Evolutionary conservation across 1,284 basidiomycete genomes (phyloP).

Genomic region (Microbotryum violaceum): DNA sequence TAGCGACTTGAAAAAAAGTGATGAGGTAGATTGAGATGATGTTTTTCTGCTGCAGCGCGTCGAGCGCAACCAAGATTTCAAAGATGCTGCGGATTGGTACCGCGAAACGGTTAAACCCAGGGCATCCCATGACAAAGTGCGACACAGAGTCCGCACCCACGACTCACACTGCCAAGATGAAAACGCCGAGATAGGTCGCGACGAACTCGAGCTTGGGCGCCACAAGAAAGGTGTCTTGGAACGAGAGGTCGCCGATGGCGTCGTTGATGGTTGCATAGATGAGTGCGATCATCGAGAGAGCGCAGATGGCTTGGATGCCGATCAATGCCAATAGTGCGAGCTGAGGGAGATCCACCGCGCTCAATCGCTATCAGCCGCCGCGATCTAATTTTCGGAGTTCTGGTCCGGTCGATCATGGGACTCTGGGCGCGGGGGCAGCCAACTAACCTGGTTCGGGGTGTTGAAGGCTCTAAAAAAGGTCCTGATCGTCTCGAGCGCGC

Average conservation of each 20-base stretch:
- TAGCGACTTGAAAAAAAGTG: conserved; percentile 31
- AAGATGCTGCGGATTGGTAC: conserved; percentile 15
- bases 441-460: conserved; percentile 22
- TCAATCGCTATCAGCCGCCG: not conserved
- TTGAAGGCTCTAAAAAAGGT: conserved; percentile 17
- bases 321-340: conserved; percentile 24
- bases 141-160: not conserved
- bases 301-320: conserved; percentile 12
- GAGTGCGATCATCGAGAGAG: conserved; percentile 24
- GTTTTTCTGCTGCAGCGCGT: conserved; percentile 34
- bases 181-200: conserved; percentile 28
- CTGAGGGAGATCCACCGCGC: not conserved
- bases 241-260: conserved; percentile 17
- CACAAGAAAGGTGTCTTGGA: conserved; percentile 2
- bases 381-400: not conserved
- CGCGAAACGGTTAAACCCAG: not conserved
- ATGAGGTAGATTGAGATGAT: conserved; percentile 39
- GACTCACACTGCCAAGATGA: conserved; percentile 30
- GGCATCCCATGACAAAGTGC: not conserved
- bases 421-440: not conserved
- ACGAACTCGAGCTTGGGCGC: conserved; percentile 24
- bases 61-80: conserved; percentile 31
- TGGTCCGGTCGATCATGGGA: too few species aligned
- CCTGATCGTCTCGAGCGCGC: not conserved
- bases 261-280: conserved; percentile 17